Evolutionary conservation across 257 asterid species (phyloP).

Genomic region (Nicotiana undulata): DNA sequence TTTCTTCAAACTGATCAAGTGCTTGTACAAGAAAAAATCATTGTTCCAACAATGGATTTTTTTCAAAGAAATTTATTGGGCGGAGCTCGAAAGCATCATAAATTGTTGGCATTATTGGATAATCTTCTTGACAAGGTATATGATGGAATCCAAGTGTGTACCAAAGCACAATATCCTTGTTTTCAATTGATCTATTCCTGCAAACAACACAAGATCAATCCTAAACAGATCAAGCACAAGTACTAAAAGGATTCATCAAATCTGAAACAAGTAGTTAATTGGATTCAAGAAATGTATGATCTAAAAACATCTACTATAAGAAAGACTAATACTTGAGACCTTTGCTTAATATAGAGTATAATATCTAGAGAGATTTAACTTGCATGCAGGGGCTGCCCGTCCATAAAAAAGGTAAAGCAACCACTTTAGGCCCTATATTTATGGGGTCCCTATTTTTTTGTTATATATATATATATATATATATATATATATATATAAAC

Average conservation of each 20-base stretch:
- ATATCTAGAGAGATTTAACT: no score
- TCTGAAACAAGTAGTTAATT: slow-evolving; percentile 42
- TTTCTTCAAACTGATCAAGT: not conserved
- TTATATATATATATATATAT: no score
- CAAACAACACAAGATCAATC: not conserved
- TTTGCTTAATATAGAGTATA: no score
- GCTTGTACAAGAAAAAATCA: not conserved
- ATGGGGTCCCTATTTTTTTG: no score
- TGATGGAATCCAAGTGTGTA: slow-evolving; percentile 72
- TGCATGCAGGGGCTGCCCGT: no score
- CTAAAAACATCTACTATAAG: no score
- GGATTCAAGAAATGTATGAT: slow-evolving; percentile 27
- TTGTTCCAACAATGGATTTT: slow-evolving; percentile 36
- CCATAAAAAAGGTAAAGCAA: no score
- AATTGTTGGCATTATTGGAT: slow-evolving; percentile 51
- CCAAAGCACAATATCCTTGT: slow-evolving; percentile 64
- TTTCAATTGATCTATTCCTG: slow-evolving; percentile 45
- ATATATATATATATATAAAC: no score
- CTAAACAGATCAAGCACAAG: not conserved
- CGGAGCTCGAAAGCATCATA: slow-evolving; percentile 51
- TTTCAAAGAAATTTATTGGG: slow-evolving; percentile 57
- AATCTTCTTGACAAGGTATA: slow-evolving; percentile 58
- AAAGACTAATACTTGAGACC: no score
- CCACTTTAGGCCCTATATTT: no score
- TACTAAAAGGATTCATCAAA: not conserved